These are phyloP conservation scores for Phlebiopsis flavidoalba DNA, from an alignment of 768 basidiomycete genomes.

Conservation along the genomic window DNA sequence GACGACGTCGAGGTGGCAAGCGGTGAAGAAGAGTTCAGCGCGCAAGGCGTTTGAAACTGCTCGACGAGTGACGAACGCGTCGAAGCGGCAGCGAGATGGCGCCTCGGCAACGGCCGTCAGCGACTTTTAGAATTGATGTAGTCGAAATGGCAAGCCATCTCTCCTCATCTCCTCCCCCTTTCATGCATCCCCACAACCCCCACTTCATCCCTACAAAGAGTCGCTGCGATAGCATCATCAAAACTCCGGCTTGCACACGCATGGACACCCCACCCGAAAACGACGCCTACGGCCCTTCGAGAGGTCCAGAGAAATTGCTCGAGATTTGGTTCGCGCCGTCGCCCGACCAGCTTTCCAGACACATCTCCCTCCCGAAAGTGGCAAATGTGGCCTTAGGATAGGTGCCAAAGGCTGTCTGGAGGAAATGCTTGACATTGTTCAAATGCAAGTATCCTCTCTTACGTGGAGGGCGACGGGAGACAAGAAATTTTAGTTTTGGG, in stretches of 20 bases:
- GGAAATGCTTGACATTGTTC: slow-evolving; percentile 94
- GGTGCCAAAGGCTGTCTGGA: slow-evolving; percentile 78
- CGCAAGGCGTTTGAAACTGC: not conserved
- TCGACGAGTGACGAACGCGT: not conserved
- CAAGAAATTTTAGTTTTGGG: too few species aligned
- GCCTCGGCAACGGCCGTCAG: slow-evolving; percentile 1
- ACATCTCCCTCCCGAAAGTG: slow-evolving; percentile 31
- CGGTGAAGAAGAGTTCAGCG: not conserved
- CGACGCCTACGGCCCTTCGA: slow-evolving; percentile 42
- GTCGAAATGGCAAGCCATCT: slow-evolving; percentile 3
- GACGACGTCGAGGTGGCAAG: not conserved
- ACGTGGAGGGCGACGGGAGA: slow-evolving; percentile 80
- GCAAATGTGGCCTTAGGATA: slow-evolving; percentile 69
- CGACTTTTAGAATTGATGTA: slow-evolving; percentile 13
- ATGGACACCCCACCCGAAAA: slow-evolving; percentile 6
- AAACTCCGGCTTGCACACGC: not conserved
- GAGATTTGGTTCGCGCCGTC: slow-evolving; percentile 97
- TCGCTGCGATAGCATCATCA: slow-evolving; percentile 22
- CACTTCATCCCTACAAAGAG: slow-evolving; percentile 14
- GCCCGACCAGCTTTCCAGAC: slow-evolving; percentile 50
- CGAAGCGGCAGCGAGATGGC: not conserved
- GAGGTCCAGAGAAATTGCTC: slow-evolving; percentile 92
- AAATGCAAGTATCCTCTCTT: slow-evolving; percentile 93
- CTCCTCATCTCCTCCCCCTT: slow-evolving; percentile 12
- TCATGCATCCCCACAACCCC: slow-evolving; percentile 22